Base-by-base conservation (phyloP, 371 early-diverging fungal genomes). In the Rhizopus delemar region DNA sequence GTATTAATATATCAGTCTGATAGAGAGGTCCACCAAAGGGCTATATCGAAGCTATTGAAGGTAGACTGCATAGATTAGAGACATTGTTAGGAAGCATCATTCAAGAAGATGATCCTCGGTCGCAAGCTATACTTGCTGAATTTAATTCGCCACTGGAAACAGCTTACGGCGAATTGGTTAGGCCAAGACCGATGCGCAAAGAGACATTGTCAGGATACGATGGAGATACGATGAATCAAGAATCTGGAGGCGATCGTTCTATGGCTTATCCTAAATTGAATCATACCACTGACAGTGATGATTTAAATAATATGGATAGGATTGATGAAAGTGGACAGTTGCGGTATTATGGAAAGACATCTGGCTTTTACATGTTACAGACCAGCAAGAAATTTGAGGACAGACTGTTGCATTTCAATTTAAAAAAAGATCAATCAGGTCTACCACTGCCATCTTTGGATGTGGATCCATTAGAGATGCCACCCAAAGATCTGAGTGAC, bases 11-110 rank as follows among this genome's bases (percentile, higher is more conserved):
- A 38, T 57, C 41, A 28, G n/a, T 61, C 16, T 39, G 16, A 33
- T 55, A 88, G 74, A 71, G 89, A 60, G 86, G 86, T 2, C 86
- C 86, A 41, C 84, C 86, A 6, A 86, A 86, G 73, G 90, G 90
- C 15, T 88, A 89, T 60, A 87, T 89, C 50, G 88, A 88, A 59
- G 87, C 84, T 8, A 88, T 89, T 41, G 90, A 89, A 58, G 80
- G 80, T 35, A 76, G 88, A 31, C 62, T 89, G 46, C 86, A 84
- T 66, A 76, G 84, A 54, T 68, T 86, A 56, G 90, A 89, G 62
- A 82, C 82, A 22, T 57, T 88, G 8, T 62, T 88, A 5, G 82
- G 84, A 6, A 83, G 84, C 15, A 74, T 84, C 11, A 74, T 80
- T 2, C 80, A 82, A 52, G 78, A 70, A 13, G 81, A 82, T 32